Conservation (phyloP, 495 filamentous ascomycete genomes). For the Trichoderma reesei region DNA sequence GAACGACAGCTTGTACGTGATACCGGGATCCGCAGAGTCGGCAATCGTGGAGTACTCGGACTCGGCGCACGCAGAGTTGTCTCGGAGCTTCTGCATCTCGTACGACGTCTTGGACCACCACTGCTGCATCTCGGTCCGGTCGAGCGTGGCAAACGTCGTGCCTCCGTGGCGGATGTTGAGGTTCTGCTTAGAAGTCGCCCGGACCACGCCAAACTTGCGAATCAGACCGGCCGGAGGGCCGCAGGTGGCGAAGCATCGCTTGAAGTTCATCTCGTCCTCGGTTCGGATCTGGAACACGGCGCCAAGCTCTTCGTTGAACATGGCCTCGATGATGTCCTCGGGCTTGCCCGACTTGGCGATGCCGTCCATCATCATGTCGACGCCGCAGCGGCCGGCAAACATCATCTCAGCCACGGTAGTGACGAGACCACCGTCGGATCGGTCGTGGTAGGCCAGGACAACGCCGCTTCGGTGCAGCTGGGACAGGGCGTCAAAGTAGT, state of each 20-base stretch:
- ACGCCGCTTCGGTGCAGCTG: constrained; percentile 78
- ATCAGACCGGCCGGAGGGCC: constrained; percentile 75
- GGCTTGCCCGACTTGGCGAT: constrained; percentile 47
- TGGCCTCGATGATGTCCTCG: constrained; percentile 55
- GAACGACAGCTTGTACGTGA: constrained; percentile 77
- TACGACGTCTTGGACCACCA: constrained; percentile 83
- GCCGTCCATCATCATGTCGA: constrained; percentile 72
- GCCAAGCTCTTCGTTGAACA: constrained; percentile 97
- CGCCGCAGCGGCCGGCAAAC: constrained; percentile 89
- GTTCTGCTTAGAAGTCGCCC: constrained; percentile 59
- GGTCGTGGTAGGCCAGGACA: constrained; percentile 91
- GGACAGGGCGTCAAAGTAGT: constrained; percentile 83
- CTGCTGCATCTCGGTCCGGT: constrained; percentile 69
- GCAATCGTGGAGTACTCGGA: constrained; percentile 68
- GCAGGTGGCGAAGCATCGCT: constrained; percentile 82
- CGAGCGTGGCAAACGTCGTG: constrained; percentile 54
- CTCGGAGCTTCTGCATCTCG: constrained; percentile 81
- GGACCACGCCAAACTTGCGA: constrained; percentile 68
- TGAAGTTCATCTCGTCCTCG: constrained; percentile 74
- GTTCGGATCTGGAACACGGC: constrained; percentile 92
- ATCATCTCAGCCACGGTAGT: constrained; percentile 95
- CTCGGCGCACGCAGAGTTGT: constrained; percentile 82
- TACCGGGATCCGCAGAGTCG: constrained; percentile 71
- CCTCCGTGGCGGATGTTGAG: constrained; percentile 65
- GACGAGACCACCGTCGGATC: constrained; percentile 86